Evolutionary conservation across 2,329 filamentous ascomycete species (phyloP).

Genomic region (Phyllosticta paracitricarpa): DNA sequence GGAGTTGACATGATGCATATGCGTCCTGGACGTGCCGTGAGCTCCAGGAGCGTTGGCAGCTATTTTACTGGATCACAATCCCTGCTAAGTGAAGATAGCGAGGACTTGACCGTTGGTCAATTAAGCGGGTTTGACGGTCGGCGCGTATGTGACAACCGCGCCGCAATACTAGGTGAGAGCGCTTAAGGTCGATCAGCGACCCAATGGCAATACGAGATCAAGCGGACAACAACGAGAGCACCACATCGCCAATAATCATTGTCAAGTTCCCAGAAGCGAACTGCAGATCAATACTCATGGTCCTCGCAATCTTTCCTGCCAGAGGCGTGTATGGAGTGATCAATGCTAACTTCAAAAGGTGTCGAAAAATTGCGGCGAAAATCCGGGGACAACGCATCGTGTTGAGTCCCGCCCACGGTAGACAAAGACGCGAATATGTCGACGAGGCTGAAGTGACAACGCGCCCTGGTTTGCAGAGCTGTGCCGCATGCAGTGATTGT

Average conservation of each 20-base stretch:
- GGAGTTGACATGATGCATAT: background rate
- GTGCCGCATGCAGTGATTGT: background rate
- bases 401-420: background rate
- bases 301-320: background rate
- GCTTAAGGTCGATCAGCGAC: background rate
- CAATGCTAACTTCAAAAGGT: background rate
- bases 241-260: no score
- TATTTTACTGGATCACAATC: background rate
- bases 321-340: background rate
- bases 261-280: background rate
- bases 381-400: no score
- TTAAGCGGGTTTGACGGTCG: background rate
- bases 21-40: background rate
- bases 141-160: background rate
- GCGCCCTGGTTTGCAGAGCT: background rate
- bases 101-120: background rate
- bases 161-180: background rate
- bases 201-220: background rate
- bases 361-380: no score
- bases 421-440: background rate
- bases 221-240: background rate
- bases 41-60: background rate
- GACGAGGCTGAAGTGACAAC: background rate
- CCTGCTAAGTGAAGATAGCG: background rate
- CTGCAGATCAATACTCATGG: background rate